phyloP scores from a whole-genome alignment of 106 monocot species.

The Dendrobium huoshanense region DNA sequence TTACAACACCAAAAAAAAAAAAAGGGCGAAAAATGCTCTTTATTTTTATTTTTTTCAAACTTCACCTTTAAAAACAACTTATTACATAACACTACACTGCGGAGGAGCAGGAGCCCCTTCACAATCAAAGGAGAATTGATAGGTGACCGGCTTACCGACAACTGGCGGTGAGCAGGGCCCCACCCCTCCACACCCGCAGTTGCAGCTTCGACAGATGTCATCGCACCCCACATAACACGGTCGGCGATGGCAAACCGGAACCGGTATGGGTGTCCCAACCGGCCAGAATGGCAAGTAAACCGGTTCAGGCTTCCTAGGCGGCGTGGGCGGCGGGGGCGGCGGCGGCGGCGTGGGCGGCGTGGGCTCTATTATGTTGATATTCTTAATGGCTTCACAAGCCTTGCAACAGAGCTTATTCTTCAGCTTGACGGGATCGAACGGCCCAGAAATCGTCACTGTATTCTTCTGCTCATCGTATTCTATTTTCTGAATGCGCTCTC shows the following conservation, averaged over 20 bases:
- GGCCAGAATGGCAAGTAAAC: neutral
- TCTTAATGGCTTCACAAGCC: slow-evolving; percentile 43
- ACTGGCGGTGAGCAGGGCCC: neutral
- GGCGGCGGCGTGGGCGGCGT: slow-evolving; percentile 6
- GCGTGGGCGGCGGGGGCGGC: neutral
- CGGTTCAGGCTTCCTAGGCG: neutral
- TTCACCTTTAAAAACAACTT: too few relatives aligned
- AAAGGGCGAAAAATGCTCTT: too few relatives aligned
- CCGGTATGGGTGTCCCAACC: neutral
- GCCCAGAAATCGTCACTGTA: slow-evolving; percentile 48
- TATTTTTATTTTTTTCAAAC: too few relatives aligned
- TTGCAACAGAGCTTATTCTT: slow-evolving; percentile 38
- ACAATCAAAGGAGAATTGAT: too few relatives aligned
- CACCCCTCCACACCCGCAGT: slow-evolving; percentile 15
- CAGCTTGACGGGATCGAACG: slow-evolving; percentile 40
- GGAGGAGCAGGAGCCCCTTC: too few relatives aligned
- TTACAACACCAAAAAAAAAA: too few relatives aligned
- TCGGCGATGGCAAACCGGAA: slow-evolving; percentile 17
- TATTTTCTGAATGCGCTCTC: slow-evolving; percentile 28
- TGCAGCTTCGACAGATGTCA: slow-evolving; percentile 29
- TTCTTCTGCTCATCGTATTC: slow-evolving; percentile 48
- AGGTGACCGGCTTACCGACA: neutral
- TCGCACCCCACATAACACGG: slow-evolving; percentile 28
- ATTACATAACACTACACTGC: too few relatives aligned
- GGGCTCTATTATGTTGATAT: slow-evolving; percentile 29